Evolutionary conservation across 495 filamentous ascomycete species (phyloP).

Genomic region (Pyronema omphalodes): DNA sequence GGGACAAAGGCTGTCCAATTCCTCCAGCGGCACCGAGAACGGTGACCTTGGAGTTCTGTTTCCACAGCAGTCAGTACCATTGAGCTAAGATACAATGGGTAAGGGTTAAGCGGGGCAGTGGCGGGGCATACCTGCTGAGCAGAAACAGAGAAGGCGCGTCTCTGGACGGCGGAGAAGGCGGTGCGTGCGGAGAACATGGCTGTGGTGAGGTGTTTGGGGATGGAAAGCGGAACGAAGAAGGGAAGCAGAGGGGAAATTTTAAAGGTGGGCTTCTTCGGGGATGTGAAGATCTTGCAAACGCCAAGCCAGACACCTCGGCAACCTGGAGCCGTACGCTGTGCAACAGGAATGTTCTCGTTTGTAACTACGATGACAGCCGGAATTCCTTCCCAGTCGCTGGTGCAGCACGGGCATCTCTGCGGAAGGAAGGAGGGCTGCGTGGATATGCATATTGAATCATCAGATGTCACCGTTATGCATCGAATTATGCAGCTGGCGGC

Average conservation of each 20-base stretch:
- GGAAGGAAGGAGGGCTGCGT: no score
- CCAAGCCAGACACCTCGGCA: conserved; percentile 1
- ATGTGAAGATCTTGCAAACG: conserved; percentile 4
- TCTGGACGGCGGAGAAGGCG: conserved; percentile 54
- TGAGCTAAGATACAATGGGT: conserved; percentile 9
- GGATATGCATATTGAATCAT: no score
- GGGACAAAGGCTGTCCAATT: conserved; percentile 93
- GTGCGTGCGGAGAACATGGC: conserved; percentile 65
- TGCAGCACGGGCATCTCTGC: no score
- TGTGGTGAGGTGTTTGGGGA: conserved; percentile 6
- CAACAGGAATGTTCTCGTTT: not conserved
- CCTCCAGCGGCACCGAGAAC: conserved; percentile 92
- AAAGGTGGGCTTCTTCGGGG: not conserved
- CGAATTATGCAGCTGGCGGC: no score
- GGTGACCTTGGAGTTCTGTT: conserved; percentile 84
- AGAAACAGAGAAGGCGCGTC: conserved; percentile 85
- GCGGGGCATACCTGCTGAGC: conserved; percentile 59
- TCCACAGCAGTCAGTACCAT: conserved; percentile 21
- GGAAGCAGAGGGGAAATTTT: conserved; percentile 3
- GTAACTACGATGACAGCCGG: not conserved
- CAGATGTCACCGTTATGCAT: no score
- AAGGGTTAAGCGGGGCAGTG: not conserved
- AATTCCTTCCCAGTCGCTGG: no score
- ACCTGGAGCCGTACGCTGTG: not conserved
- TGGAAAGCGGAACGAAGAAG: conserved; percentile 2